Evolutionary conservation across 179 eudicot genomes (phyloP), one percentile per base, ranked within the genome.

Genomic region (Silene vulgaris): DNA sequence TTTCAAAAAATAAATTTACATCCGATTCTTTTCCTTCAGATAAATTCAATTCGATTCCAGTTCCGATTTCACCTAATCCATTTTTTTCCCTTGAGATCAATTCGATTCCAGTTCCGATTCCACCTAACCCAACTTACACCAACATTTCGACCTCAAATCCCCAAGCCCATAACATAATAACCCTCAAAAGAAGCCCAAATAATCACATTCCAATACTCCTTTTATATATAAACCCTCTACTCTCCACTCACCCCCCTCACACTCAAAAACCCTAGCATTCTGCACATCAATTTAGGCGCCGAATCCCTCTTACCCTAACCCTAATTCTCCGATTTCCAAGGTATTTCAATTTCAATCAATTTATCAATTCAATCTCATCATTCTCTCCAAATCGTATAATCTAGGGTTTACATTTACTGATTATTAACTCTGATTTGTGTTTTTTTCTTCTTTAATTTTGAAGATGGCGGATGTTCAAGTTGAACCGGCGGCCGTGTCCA

Each of bases 381-480:
- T 0, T 13, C 28, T 14, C 60, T 14, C 20, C 20, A 56, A 16
- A 4, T 16, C 20, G 60, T 14, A 0, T n/a, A 14, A 54, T 56
- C 20, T 16, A 1, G 17, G 60, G 0, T n/a, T 56, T 56, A 16
- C 19, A 56, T 56, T 56, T 56, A 14, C 19, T 16, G 19, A 13
- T 56, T n/a, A 56, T 16, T 56, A 56, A 5, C 60, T 56, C 60
- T n/a, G 19, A 28, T 4, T 28, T 64, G 45, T 65, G 68, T 6
- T 5, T 23, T 23, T 23, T 23, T 23, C 26, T 0, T 23, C 26
- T n/a, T 14, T 65, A 9, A 28, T 7, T 29, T 30, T 14, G 0
- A 6, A 67, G 26, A 67, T 67, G 71, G 28, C 71, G 23, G 71
- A 67, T 7, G 71, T 67, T 19, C 52, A 5, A 16, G 11, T 32